Base-by-base conservation (phyloP, 2,329 filamentous ascomycete genomes). In the Penicillium occitanis region DNA sequence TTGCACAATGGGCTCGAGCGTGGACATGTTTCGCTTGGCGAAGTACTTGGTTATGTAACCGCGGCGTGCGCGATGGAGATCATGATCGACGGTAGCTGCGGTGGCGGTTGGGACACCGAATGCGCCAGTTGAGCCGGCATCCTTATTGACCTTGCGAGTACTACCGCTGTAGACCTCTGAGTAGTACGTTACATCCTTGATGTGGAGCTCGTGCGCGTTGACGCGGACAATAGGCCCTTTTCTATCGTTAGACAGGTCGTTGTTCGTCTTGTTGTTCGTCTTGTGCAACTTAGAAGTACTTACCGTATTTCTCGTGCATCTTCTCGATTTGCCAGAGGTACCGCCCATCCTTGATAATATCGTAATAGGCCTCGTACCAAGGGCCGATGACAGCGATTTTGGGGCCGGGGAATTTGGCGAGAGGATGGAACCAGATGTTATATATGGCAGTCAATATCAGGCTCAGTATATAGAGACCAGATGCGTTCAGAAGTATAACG, bases 301-400 rank as follows among this genome's bases (percentile, higher is more conserved):
- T 63, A 77, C 77, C 76, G 46, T 78, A 79, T 65, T 69, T 62
- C 7, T 72, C 35, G 66, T 80, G 76, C 71, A 80, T 71, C 14
- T 73, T 68, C 55, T 73, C 66, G 11, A 80, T 73, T 61, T 76
- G 69, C 70, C 71, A 75, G 11, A 75, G 68, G 50, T 76, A 80
- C 8, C 69, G 68, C 0, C 78, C 79, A 0, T 69, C 66, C 5
- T 72, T 70, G 25, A 77, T 58, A 2, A 77, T 67, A 48, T 80
- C 74, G 61, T 73, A 75, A 44, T 79, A 80, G 46, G 73, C 72
- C 55, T 78, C 77, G 60, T 77, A 77, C 66, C 70, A 71, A n/a
- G 68, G 62, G 57, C 71, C 70, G 4, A 74, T 40, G 0, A 77
- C 77, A 2, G 77, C 77, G 35, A 75, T 51, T 59, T 69, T 75